Conservation (phyloP, 768 basidiomycete genomes). For the Amanita rimosa region DNA sequence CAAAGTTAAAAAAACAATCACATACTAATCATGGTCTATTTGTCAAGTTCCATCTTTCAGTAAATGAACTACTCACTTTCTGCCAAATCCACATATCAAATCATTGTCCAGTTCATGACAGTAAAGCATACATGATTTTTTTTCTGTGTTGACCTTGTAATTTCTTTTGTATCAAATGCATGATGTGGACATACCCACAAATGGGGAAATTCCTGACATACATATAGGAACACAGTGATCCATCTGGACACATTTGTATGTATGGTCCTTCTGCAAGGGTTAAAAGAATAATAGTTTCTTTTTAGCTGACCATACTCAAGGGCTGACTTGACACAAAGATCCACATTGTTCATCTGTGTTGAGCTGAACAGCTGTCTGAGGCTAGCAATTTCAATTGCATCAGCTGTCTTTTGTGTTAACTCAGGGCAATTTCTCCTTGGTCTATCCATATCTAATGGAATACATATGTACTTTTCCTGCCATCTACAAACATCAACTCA, state of each 20-base stretch:
- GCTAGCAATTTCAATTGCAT: slow-evolving; percentile 9
- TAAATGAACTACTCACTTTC: neutral
- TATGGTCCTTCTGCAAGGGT: neutral
- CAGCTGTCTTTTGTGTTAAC: slow-evolving; percentile 12
- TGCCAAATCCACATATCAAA: neutral
- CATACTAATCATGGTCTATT: neutral
- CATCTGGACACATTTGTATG: neutral
- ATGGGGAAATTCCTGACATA: neutral
- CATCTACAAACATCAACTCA: neutral
- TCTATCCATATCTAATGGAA: slow-evolving; percentile 12
- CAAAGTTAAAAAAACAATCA: neutral
- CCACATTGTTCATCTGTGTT: slow-evolving; percentile 11
- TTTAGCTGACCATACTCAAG: neutral
- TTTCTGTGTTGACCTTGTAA: neutral
- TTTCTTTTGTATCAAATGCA: neutral
- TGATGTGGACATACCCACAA: neutral
- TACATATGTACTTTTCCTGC: neutral
- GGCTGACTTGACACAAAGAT: slow-evolving; percentile 7
- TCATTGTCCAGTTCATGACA: neutral
- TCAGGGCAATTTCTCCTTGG: slow-evolving; percentile 5
- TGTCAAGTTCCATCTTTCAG: neutral
- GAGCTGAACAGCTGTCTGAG: slow-evolving; percentile 14
- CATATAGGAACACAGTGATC: neutral
- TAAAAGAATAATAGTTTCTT: neutral
- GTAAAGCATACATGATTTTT: neutral